Evolutionary conservation across 371 early-diverging fungal genomes (phyloP).

Genomic region (Ordospora pajunii): DNA sequence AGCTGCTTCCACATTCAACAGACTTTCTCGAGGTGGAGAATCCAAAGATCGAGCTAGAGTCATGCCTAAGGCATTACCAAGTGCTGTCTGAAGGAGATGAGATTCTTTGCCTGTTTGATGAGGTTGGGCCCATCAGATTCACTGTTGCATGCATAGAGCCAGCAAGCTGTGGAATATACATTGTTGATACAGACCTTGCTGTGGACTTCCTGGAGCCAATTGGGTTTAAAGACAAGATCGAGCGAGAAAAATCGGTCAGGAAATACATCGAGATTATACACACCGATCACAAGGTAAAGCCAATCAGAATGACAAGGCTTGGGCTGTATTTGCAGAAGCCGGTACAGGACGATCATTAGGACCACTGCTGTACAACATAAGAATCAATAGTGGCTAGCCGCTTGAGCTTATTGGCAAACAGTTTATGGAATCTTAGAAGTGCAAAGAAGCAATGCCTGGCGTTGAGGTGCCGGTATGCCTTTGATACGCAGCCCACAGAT

Average conservation of each 20-base stretch:
- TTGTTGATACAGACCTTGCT: conserved; percentile 93
- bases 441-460: no score
- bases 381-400: no score
- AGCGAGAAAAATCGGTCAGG: conserved; percentile 53
- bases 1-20: conserved; percentile 87
- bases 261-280: conserved; percentile 27
- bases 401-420: no score
- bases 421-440: no score
- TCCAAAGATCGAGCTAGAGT: conserved; percentile 93
- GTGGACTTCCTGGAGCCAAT: conserved; percentile 93
- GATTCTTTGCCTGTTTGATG: conserved; percentile 79
- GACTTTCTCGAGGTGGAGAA: conserved; percentile 93
- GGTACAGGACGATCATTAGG: neutral
- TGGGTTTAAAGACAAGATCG: conserved; percentile 74
- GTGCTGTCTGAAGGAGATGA: conserved; percentile 83
- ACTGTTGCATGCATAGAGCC: conserved; percentile 82
- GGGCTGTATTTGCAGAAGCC: conserved; percentile 8
- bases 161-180: conserved; percentile 68
- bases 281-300: neutral
- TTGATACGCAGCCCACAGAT: conserved; percentile 19
- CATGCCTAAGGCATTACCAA: conserved; percentile 80
- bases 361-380: no score
- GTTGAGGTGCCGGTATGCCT: neutral
- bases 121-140: conserved; percentile 70
- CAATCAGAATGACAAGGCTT: conserved; percentile 18